These are phyloP conservation scores for Monilinia fructicola DNA, from an alignment of 2,329 filamentous ascomycete genomes.

Conservation along the genomic window DNA sequence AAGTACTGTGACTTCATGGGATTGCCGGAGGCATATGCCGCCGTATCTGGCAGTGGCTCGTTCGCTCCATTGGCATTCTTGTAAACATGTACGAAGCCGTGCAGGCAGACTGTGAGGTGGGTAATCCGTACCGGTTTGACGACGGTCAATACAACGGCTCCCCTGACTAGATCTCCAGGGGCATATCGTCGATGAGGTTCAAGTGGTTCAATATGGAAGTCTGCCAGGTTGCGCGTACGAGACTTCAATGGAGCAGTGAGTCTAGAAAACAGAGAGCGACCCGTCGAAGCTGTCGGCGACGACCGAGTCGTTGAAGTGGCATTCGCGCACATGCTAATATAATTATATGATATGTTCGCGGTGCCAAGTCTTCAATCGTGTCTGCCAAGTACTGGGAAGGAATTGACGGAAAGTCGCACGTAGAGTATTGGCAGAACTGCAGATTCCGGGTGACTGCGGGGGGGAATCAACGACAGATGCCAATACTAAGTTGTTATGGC, in stretches of 20 bases:
- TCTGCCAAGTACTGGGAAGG: conserved; percentile 34
- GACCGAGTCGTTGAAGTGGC: conserved; percentile 34
- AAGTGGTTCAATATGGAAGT: conserved; percentile 75
- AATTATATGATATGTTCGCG: conserved; percentile 27
- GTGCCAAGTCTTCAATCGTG: conserved; percentile 28
- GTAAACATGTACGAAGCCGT: conserved; percentile 77
- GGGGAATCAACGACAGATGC: conserved; percentile 20
- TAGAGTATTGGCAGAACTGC: conserved; percentile 19
- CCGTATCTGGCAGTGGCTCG: conserved; percentile 44
- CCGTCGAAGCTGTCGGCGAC: conserved; percentile 32
- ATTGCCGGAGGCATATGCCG: conserved; percentile 41
- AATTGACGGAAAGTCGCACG: conserved; percentile 21
- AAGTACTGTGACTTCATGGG: conserved; percentile 55
- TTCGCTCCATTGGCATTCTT: conserved; percentile 62
- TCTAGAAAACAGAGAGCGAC: conserved; percentile 42
- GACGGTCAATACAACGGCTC: conserved; percentile 69
- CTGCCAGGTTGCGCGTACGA: conserved; percentile 64
- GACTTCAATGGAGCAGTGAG: conserved; percentile 47
- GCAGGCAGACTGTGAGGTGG: conserved; percentile 74
- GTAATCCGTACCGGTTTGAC: conserved; percentile 75
- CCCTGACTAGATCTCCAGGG: conserved; percentile 71
- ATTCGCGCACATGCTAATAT: conserved; percentile 40
- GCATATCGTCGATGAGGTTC: conserved; percentile 76
- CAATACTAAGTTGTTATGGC: conserved; percentile 19
- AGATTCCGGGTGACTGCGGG: conserved; percentile 20